A percentile compares a stretch with the other conserved stretches of the same genome.
These are phyloP conservation scores for Ocimum tenuiflorum DNA, from an alignment of 257 asterid species.

Conservation along the genomic window DNA sequence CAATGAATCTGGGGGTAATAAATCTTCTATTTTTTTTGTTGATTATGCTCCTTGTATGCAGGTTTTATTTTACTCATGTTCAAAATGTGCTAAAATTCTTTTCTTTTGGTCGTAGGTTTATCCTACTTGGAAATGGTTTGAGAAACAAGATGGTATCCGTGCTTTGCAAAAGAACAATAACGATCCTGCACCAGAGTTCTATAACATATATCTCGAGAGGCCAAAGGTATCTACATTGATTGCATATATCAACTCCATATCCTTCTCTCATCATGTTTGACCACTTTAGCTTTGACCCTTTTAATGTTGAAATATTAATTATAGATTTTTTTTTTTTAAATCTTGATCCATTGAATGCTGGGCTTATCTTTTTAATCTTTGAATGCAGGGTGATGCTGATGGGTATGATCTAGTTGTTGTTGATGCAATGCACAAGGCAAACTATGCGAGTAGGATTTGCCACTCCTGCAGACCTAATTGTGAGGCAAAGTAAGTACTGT, in stretches of 20 bases:
- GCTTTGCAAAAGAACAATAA: conserved; percentile 82
- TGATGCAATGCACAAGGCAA: conserved; percentile 99
- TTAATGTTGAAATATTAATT: background rate
- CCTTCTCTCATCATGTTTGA: conserved; percentile 1
- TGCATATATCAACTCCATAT: background rate
- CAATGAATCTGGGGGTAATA: background rate
- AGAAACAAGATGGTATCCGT: conserved; percentile 98
- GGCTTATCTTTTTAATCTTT: conserved; percentile 16
- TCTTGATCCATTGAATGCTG: background rate
- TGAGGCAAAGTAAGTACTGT: conserved; percentile 86
- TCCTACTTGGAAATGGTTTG: conserved; percentile 99
- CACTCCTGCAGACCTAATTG: conserved; percentile 98
- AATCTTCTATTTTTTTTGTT: background rate
- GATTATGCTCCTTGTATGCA: background rate
- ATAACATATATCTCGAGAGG: conserved; percentile 94
- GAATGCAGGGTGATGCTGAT: conserved; percentile 95
- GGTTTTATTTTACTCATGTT: conserved; percentile 5
- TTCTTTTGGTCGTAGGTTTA: conserved; percentile 53
- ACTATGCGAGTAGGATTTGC: conserved; percentile 97
- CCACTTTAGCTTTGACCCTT: background rate
- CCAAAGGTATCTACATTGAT: conserved; percentile 65
- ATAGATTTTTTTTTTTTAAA: background rate
- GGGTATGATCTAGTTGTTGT: conserved; percentile 96
- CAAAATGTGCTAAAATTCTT: conserved; percentile 5
- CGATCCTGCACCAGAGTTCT: conserved; percentile 97